Percentiles rank a stretch among this genome's conserved stretches.
phyloP scores from a whole-genome alignment of 2,329 filamentous ascomycete species.

The Pseudocercospora eumusae region DNA sequence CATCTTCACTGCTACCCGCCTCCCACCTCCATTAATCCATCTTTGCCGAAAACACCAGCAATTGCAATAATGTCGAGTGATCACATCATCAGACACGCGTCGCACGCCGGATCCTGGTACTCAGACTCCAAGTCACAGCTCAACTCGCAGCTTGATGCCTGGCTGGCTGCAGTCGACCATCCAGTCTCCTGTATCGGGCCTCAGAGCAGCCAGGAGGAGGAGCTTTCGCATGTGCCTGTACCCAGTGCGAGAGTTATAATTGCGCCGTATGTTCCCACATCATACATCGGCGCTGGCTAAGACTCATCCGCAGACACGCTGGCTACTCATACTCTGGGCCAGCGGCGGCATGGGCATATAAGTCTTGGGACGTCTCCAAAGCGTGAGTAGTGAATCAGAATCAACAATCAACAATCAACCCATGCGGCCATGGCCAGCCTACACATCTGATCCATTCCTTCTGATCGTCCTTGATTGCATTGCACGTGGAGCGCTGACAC shows the following conservation, averaged over 20 bases:
- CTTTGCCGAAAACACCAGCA: conserved; percentile 4
- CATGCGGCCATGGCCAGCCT: neutral
- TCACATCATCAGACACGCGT: conserved; percentile 57
- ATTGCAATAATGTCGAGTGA: conserved; percentile 33
- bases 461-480: neutral
- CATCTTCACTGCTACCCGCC: neutral
- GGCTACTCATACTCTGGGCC: conserved; percentile 90
- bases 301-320: conserved; percentile 67
- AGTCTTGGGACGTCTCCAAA: conserved; percentile 75
- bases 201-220: conserved; percentile 43
- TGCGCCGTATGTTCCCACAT: conserved; percentile 66
- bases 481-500: conserved; percentile 10
- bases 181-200: conserved; percentile 62
- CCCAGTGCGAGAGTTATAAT: conserved; percentile 80
- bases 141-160: conserved; percentile 68
- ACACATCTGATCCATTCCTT: neutral
- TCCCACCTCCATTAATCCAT: neutral
- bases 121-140: conserved; percentile 62
- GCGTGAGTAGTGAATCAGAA: conserved; percentile 54
- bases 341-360: conserved; percentile 94
- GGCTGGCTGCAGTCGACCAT: conserved; percentile 70
- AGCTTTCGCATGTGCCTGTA: conserved; percentile 60
- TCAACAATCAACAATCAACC: neutral
- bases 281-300: conserved; percentile 16
- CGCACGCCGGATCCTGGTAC: conserved; percentile 91